Base-by-base conservation (phyloP, 2,329 filamentous ascomycete genomes). In the Fusarium sp. region DNA sequence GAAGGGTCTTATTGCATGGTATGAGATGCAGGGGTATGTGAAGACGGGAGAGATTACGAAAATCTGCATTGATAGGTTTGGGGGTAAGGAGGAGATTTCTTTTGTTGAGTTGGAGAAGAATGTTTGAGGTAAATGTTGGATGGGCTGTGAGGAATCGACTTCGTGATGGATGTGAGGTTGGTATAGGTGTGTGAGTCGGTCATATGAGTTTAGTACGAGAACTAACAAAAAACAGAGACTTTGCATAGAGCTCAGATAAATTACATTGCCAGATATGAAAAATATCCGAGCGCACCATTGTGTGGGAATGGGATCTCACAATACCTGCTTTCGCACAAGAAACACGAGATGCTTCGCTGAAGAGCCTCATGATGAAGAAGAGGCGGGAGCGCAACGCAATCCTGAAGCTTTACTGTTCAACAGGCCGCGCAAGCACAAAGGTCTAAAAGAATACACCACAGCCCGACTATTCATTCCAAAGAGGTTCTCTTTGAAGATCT, bases 61-160 rank as follows among this genome's bases (percentile, higher is more conserved):
- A 4, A 79, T 82, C 50, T 78, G 78, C 8, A 64, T 71, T 30
- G 69, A 76, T 3, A 33, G 41, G 9, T 55, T 69, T 28, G n/a
- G 13, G 5, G 31, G 13, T 1, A 16, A 77, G 15, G 78, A 75
- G 15, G 78, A 75, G 28, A 41, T 82, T n/a, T 69, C 71, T 28
- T 80, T 81, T 65, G 50, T 79, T 16, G 76, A 78, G 58, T 46
- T 80, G 60, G 76, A 77, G 41, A 81, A 82, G 72, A 67, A 72
- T 20, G 15, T 64, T 4, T 44, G 18, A 55, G 15, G 16, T 2
- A 6, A 57, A 40, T 18, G 6, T 1, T 4, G 16, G 23, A 8
- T 13, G 23, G 31, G 16, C 18, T 13, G 8, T 9, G 45, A 33
- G 30, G 20, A n/a, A 28, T 20, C 12, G 11, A 13, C 6, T 30